Percentiles rank a stretch among this genome's conserved stretches.
phyloP scores from a whole-genome alignment of 1,139 yeast genomes.

The Candida labiduridarum region DNA sequence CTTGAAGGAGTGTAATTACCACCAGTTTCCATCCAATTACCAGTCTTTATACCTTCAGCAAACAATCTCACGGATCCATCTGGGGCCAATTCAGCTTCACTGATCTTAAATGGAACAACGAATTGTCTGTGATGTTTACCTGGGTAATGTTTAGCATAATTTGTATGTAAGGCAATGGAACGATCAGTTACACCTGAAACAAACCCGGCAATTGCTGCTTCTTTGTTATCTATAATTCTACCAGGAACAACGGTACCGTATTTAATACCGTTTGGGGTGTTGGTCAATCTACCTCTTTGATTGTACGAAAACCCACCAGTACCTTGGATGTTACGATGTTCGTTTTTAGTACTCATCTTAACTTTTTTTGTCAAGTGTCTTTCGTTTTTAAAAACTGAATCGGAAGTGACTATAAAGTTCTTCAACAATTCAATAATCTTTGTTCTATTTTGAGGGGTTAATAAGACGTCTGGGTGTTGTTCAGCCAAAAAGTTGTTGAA shows the following conservation, averaged over 20 bases:
- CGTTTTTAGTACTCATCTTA: slow-evolving; percentile 9
- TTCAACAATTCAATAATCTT: slow-evolving; percentile 27
- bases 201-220: slow-evolving; percentile 79
- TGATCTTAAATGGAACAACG: slow-evolving; percentile 45
- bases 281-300: slow-evolving; percentile 68
- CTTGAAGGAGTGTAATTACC: slow-evolving; percentile 32
- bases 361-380: slow-evolving; percentile 21
- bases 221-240: slow-evolving; percentile 57
- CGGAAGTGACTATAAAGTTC: slow-evolving; percentile 27
- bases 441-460: slow-evolving; percentile 14
- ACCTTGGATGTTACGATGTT: slow-evolving; percentile 46
- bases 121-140: slow-evolving; percentile 50
- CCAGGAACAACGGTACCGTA: slow-evolving; percentile 68
- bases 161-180: slow-evolving; percentile 40
- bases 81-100: slow-evolving; percentile 41
- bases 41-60: slow-evolving; percentile 45
- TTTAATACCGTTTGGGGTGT: slow-evolving; percentile 74
- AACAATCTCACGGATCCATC: slow-evolving; percentile 41
- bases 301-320: slow-evolving; percentile 76
- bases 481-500: slow-evolving; percentile 39
- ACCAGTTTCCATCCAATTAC: slow-evolving; percentile 41
- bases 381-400: slow-evolving; percentile 23
- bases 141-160: slow-evolving; percentile 43
- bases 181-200: slow-evolving; percentile 48
- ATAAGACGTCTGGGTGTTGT: slow-evolving; percentile 37